Conservation (phyloP, 805 yeast species). For the Metschnikowia kofuensis region DNA sequence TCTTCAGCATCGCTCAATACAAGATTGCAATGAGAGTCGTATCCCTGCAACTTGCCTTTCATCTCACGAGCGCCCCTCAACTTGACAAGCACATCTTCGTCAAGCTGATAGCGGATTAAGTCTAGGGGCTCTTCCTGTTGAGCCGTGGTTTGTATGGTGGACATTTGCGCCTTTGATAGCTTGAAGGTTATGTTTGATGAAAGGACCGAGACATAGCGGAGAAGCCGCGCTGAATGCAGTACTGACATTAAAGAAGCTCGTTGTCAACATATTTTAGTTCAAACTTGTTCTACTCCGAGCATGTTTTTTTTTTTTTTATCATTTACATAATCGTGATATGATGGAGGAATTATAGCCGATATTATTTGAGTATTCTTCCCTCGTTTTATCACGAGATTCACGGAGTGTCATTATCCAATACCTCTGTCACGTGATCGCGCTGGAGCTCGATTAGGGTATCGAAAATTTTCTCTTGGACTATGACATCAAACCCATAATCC, state of each 20-base stretch:
- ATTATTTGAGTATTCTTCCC: too few relatives aligned
- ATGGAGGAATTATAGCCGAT: too few relatives aligned
- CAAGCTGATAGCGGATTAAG: conserved; percentile 77
- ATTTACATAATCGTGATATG: too few relatives aligned
- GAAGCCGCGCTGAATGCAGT: background rate
- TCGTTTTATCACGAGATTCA: too few relatives aligned
- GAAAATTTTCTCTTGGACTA: background rate
- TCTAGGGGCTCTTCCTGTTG: conserved; percentile 78
- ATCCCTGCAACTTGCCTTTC: conserved; percentile 86
- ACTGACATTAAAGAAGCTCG: background rate
- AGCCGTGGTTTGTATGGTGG: conserved; percentile 31
- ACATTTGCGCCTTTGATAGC: conserved; percentile 19
- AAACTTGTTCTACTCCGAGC: too few relatives aligned
- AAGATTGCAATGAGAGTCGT: conserved; percentile 95
- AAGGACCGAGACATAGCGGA: background rate
- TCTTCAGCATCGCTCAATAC: conserved; percentile 92
- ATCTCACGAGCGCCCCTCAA: conserved; percentile 93
- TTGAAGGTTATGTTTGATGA: background rate
- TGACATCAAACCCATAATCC: background rate
- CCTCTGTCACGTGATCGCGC: conserved; percentile 6
- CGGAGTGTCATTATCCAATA: too few relatives aligned
- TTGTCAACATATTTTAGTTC: too few relatives aligned
- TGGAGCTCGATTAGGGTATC: background rate
- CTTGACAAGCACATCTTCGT: conserved; percentile 83
- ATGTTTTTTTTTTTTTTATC: too few relatives aligned